Percentiles rank a stretch among this genome's conserved stretches.
Conservation (phyloP, 129 eudicot species). For the Lactuca sativa region DNA sequence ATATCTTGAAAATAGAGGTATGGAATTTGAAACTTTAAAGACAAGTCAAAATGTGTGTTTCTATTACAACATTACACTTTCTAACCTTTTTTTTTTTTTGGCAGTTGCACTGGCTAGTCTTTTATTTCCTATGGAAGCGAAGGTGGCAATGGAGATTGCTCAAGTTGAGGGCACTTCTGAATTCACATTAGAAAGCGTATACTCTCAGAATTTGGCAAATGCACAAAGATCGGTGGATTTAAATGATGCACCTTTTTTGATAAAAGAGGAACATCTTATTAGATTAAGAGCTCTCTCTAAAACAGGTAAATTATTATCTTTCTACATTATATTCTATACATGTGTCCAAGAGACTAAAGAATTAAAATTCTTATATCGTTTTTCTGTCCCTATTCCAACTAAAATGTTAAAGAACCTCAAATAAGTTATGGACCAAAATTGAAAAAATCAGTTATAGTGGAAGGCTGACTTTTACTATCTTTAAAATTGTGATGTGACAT, state of each 20-base stretch:
- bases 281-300: conserved; percentile 80
- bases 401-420: no score
- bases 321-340: not conserved
- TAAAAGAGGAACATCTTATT: conserved; percentile 77
- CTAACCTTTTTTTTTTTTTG: not conserved
- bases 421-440: no score
- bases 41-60: conserved; percentile 10
- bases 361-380: no score
- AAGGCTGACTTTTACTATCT: not conserved
- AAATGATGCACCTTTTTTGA: conserved; percentile 84
- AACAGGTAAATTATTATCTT: conserved; percentile 56
- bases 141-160: conserved; percentile 98
- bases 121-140: conserved; percentile 90
- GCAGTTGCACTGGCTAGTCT: conserved; percentile 81
- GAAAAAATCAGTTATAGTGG: no score
- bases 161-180: conserved; percentile 90
- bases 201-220: conserved; percentile 45
- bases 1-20: conserved; percentile 94
- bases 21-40: not conserved
- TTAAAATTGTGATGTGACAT: conserved; percentile 10
- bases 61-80: no score
- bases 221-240: conserved; percentile 77
- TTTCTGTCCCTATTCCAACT: no score
- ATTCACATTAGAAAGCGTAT: conserved; percentile 46
- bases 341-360: no score